These are phyloP conservation scores for Oryza rufipogon DNA, from an alignment of 176 grass and related monocot species.

Conservation along the genomic window DNA sequence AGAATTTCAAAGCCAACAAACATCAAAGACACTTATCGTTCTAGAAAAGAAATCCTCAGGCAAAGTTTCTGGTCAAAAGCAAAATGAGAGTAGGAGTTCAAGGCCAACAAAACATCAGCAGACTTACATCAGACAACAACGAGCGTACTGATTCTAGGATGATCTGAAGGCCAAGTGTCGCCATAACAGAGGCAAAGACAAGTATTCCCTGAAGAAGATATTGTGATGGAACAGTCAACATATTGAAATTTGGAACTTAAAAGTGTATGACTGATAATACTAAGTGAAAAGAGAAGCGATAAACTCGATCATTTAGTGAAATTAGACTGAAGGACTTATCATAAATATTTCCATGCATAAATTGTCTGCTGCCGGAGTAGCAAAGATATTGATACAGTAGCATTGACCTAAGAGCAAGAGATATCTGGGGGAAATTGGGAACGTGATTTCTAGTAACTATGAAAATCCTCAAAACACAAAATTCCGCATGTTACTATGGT, in stretches of 20 bases:
- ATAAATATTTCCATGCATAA: not conserved
- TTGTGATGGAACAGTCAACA: slow-evolving; percentile 22
- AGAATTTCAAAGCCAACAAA: not conserved
- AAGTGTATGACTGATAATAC: not conserved
- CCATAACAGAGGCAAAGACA: slow-evolving; percentile 99
- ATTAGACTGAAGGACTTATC: not conserved
- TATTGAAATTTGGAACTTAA: slow-evolving; percentile 7
- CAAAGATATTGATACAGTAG: slow-evolving; percentile 4
- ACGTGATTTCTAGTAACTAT: slow-evolving; percentile 18
- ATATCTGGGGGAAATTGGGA: not conserved
- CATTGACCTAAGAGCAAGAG: not conserved
- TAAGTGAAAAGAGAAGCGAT: not conserved
- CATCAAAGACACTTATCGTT: not conserved
- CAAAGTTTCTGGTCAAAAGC: not conserved
- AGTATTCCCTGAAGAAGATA: slow-evolving; percentile 81
- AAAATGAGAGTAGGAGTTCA: not conserved
- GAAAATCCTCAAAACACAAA: not conserved
- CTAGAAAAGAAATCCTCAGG: not conserved
- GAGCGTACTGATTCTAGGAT: slow-evolving; percentile 84
- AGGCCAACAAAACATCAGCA: slow-evolving; percentile 5
- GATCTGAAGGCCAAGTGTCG: slow-evolving; percentile 96
- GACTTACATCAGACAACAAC: slow-evolving; percentile 53
- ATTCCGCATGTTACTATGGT: not conserved
- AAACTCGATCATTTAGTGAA: not conserved
- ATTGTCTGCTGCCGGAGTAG: not conserved